A percentile compares a stretch with the other conserved stretches of the same genome.
Conservation (phyloP, 345 rosid species). For the Aethionema arabicum region DNA sequence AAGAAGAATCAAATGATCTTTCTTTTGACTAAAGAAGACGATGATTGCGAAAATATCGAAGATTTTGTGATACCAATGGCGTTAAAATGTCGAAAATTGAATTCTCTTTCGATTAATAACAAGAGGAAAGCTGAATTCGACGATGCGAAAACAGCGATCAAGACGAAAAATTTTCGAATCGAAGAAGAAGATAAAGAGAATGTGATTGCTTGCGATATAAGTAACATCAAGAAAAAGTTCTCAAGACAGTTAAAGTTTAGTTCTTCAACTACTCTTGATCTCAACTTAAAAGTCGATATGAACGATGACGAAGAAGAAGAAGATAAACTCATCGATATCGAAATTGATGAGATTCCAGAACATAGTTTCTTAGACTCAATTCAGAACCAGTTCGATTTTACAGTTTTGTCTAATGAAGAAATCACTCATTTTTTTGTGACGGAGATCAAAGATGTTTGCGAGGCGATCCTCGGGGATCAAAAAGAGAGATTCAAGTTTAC, state of each 20-base stretch:
- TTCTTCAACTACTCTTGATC: slow-evolving; percentile 56
- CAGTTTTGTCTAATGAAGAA: slow-evolving; percentile 35
- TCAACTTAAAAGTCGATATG: slow-evolving; percentile 56
- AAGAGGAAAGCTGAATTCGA: slow-evolving; percentile 65
- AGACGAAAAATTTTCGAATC: slow-evolving; percentile 45
- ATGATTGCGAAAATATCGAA: slow-evolving; percentile 29
- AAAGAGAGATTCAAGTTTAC: slow-evolving; percentile 47
- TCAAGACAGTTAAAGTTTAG: slow-evolving; percentile 57
- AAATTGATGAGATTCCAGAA: background rate
- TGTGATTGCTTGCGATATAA: slow-evolving; percentile 31
- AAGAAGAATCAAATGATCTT: slow-evolving; percentile 44
- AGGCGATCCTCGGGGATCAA: slow-evolving; percentile 46
- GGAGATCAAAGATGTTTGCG: slow-evolving; percentile 43
- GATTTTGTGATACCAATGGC: slow-evolving; percentile 54
- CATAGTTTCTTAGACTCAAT: slow-evolving; percentile 48
- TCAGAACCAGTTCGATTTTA: slow-evolving; percentile 51
- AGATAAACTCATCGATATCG: background rate
- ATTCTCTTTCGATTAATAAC: slow-evolving; percentile 30
- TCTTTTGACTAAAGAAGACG: slow-evolving; percentile 54
- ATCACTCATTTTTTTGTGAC: slow-evolving; percentile 40
- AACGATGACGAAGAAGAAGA: slow-evolving; percentile 40
- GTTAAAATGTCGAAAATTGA: slow-evolving; percentile 45
- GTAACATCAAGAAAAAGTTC: slow-evolving; percentile 41
- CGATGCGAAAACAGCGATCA: slow-evolving; percentile 27
- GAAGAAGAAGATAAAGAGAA: slow-evolving; percentile 40